Percentiles rank a stretch among this genome's conserved stretches.
phyloP scores from a whole-genome alignment of 148 eudicot genomes.

The Silene latifolia region DNA sequence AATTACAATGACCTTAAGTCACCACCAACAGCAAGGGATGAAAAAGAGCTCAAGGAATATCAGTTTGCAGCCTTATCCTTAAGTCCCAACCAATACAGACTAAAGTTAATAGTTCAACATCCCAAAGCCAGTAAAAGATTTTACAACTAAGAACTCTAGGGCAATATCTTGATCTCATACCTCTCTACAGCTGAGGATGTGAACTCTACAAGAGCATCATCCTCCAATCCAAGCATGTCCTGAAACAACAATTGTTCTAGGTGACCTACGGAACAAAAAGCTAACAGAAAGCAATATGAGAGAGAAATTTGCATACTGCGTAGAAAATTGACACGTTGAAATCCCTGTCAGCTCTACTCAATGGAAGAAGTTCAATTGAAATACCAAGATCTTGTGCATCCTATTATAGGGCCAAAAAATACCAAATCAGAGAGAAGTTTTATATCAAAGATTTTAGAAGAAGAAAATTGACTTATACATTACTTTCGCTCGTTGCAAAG shows the following conservation, averaged over 20 bases:
- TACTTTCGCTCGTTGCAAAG: slow-evolving; percentile 94
- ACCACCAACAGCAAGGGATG: background rate
- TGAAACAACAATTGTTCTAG: slow-evolving; percentile 25
- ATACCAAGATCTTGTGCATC: slow-evolving; percentile 99
- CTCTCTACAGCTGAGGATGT: slow-evolving; percentile 67
- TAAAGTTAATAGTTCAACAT: background rate
- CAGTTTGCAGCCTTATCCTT: background rate
- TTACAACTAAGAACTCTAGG: background rate
- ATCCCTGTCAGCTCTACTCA: slow-evolving; percentile 56
- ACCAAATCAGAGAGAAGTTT: background rate
- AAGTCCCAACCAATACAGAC: background rate
- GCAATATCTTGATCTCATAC: slow-evolving; percentile 31
- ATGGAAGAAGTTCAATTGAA: slow-evolving; percentile 81
- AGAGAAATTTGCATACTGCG: slow-evolving; percentile 45
- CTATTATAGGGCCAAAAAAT: slow-evolving; percentile 36
- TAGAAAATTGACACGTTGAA: slow-evolving; percentile 74
- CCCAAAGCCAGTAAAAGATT: background rate
- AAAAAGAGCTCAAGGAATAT: background rate
- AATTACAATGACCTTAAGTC: background rate
- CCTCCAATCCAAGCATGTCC: slow-evolving; percentile 93
- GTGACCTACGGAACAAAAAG: slow-evolving; percentile 11
- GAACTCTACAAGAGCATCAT: slow-evolving; percentile 58
- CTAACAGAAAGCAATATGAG: slow-evolving; percentile 6
- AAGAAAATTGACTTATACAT: slow-evolving; percentile 2
- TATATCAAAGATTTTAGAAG: background rate